These are phyloP conservation scores for Pythium angustatum DNA, from an alignment of 352 stramenopile species.

Conservation along the genomic window DNA sequence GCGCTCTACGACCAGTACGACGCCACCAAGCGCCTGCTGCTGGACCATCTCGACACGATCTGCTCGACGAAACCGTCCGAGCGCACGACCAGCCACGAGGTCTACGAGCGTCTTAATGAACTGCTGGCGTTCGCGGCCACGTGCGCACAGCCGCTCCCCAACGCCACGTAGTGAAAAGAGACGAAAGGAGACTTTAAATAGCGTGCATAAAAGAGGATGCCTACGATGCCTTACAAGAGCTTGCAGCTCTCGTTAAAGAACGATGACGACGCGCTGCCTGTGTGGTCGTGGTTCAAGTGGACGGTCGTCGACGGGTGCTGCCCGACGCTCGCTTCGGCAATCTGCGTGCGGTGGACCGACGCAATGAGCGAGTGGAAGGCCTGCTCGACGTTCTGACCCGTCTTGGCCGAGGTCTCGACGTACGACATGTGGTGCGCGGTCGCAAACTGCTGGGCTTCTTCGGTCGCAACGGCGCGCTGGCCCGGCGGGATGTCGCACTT, in stretches of 20 bases:
- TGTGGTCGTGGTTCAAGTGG: constrained; percentile 33
- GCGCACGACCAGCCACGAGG: constrained; percentile 38
- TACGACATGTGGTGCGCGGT: constrained; percentile 72
- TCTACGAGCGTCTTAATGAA: constrained; percentile 62
- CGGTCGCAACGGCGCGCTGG: constrained; percentile 48
- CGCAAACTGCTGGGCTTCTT: constrained; percentile 72
- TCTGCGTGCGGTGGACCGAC: constrained; percentile 51
- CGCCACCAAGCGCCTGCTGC: constrained; percentile 52
- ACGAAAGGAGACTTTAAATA: constrained; percentile 7
- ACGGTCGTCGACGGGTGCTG: constrained; percentile 27
- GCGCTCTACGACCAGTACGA: constrained; percentile 56
- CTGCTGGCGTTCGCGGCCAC: constrained; percentile 44
- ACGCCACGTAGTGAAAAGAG: background rate
- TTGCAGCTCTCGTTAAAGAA: constrained; percentile 54
- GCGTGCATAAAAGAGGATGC: background rate
- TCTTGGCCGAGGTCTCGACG: constrained; percentile 83
- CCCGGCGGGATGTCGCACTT: constrained; percentile 59
- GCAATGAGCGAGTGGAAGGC: constrained; percentile 62
- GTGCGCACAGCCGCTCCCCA: constrained; percentile 27
- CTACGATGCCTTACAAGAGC: constrained; percentile 33
- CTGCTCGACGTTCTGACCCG: constrained; percentile 57
- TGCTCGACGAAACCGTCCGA: constrained; percentile 55
- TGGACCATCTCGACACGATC: constrained; percentile 60
- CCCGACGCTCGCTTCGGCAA: constrained; percentile 31
- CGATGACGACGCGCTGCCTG: constrained; percentile 16